Evolutionary conservation across 2,329 filamentous ascomycete species (phyloP), one percentile per base, ranked within the genome.

Genomic region (Colletotrichum sp.): DNA sequence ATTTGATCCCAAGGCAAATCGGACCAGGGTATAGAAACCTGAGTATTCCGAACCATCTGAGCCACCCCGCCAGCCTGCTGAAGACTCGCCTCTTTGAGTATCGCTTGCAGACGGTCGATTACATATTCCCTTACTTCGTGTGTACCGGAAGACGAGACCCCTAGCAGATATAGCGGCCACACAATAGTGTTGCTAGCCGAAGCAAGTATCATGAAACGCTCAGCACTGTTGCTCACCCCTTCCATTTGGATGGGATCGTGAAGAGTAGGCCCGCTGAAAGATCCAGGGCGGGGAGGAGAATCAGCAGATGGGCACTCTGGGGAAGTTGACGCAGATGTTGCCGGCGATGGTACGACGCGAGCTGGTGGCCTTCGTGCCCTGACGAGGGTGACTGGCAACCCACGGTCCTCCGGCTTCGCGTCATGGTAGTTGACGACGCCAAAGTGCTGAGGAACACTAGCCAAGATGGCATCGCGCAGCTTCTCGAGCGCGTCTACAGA

Each of bases 101-200:
- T 85, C 12, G 85, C 85, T 61, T 84, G 80, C 52, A 90, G 81
- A n/a, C 88, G 82, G 22, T 85, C 84, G 16, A 89, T 80, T 2
- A 87, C 85, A 62, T 89, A 90, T 5, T 83, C 80, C 64, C 85
- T 86, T 78, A 86, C 85, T 64, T 85, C 82, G 5, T 80, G 77
- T 1, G 84, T 84, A 75, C 87, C 89, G 5, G 84, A 86, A 1
- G 87, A 87, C 25, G 87, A 88, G 80, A 88, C 85, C 69, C 88
- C 88, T 9, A 88, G 84, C 13, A 87, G 85, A 71, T 88, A 90
- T 5, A 90, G 82, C 6, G 88, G 88, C 88, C 88, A 89, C 52
- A 90, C 85, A 11, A 89, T 84, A 19, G 87, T 86, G 77, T 88
- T 88, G 29, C 87, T 88, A 1, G 87, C 85, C 11, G 87, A 88